Evolutionary conservation across 495 filamentous ascomycete genomes (phyloP).

Genomic region (Talaromyces borbonicus): DNA sequence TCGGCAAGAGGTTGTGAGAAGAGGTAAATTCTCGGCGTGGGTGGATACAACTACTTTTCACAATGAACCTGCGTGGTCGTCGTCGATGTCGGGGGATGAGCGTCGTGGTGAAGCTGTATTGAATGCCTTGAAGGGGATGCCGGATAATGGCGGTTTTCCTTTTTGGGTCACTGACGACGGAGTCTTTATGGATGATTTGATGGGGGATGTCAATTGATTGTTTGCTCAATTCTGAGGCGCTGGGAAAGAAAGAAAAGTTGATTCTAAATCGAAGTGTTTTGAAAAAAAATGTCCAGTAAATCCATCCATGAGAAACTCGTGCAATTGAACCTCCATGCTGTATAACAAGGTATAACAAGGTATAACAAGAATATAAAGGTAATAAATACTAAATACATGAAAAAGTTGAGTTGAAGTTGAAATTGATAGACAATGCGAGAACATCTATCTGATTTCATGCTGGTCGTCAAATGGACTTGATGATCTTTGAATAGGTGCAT

Average conservation of each 20-base stretch:
- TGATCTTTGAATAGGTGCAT: slow-evolving; percentile 9
- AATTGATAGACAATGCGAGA: background rate
- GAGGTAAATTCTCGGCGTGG: slow-evolving; percentile 32
- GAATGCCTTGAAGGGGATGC: slow-evolving; percentile 4
- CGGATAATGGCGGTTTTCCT: slow-evolving; percentile 6
- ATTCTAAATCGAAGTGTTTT: background rate
- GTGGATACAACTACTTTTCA: slow-evolving; percentile 29
- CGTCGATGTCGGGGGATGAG: background rate
- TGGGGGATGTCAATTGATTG: background rate
- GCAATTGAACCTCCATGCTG: background rate
- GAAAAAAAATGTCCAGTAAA: background rate
- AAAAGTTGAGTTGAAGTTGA: background rate
- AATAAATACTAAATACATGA: slow-evolving; percentile 3
- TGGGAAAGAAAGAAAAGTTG: background rate
- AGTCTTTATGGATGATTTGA: slow-evolving; percentile 8
- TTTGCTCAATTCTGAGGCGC: background rate
- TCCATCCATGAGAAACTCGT: background rate
- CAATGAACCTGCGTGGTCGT: too few species aligned
- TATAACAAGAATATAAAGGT: background rate
- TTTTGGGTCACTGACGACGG: slow-evolving; percentile 4
- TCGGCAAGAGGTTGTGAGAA: slow-evolving; percentile 29
- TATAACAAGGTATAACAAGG: too few species aligned
- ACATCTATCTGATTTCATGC: slow-evolving; percentile 48
- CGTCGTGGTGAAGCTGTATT: slow-evolving; percentile 10
- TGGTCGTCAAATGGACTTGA: slow-evolving; percentile 38